Conservation (phyloP, 163 green algal genomes). For the Trebouxiophyceae sp. region DNA sequence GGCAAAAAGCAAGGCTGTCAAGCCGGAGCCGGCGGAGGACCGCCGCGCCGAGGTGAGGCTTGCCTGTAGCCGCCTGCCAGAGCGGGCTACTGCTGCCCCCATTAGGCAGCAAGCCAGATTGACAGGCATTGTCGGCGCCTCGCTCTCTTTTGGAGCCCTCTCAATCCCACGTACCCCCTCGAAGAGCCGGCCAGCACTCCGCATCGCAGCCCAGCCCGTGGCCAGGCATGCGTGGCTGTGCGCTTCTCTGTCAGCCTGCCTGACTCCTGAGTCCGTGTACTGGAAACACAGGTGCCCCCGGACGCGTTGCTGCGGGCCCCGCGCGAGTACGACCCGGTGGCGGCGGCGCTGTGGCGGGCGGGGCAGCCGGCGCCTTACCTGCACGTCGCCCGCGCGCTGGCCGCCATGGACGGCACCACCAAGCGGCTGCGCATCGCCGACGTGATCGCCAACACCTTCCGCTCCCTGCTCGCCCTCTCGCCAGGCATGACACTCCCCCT, state of each 20-base stretch:
- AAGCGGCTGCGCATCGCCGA: slow-evolving; percentile 63
- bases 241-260: neutral
- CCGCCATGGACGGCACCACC: slow-evolving; percentile 58
- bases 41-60: too few relatives aligned
- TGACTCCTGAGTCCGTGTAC: neutral
- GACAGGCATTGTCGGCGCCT: too few relatives aligned
- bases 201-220: too few relatives aligned
- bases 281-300: neutral
- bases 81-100: too few relatives aligned
- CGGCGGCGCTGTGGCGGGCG: slow-evolving; percentile 34
- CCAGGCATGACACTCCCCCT: slow-evolving; percentile 16
- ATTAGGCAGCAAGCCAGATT: too few relatives aligned
- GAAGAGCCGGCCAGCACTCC: too few relatives aligned
- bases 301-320: slow-evolving; percentile 17
- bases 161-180: too few relatives aligned
- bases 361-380: slow-evolving; percentile 58
- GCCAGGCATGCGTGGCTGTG: too few relatives aligned
- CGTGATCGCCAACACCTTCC: slow-evolving; percentile 64
- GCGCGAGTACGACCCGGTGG: slow-evolving; percentile 39
- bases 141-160: too few relatives aligned
- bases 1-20: too few relatives aligned
- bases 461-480: slow-evolving; percentile 44
- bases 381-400: slow-evolving; percentile 53
- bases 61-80: too few relatives aligned
- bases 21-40: too few relatives aligned